Base-by-base conservation (phyloP, 441 rosid species). In the Arabidopsis hybrid region DNA sequence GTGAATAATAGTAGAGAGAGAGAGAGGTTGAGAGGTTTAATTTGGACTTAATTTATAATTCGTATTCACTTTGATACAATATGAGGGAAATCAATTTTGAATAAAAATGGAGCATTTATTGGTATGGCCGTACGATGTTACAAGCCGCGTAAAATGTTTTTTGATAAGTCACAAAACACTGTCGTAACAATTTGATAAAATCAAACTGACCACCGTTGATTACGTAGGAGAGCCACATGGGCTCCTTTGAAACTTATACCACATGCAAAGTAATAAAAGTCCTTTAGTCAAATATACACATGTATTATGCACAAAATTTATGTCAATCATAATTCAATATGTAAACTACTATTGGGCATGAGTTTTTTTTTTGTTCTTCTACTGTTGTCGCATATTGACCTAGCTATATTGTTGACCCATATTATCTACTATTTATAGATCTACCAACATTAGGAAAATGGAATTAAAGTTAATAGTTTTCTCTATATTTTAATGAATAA, bases 381-480 rank as follows among this genome's bases (percentile, higher is more conserved):
- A 14, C 3, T 69, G 55, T 32, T 57, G 11, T 32, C 12, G 35
- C 29, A 4, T 18, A 18, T 21, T 21, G 26, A 21, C 26, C 26
- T 21, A 21, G 26, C 26, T 21, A 21, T 21, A 21, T 21, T 21
- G 26, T 69, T 21, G 29, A 29, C 67, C 42, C 7, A 71, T 71
- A 51, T 55, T 55, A 72, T 64, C 76, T 55, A 55, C 63, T 45
- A 55, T 72, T 18, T 63, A 12, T 46, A 43, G 57, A 53, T 63
- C 56, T 72, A 72, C 76, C 76, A 62, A 35, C 53, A 40, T 3
- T 51, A 71, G 35, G 42, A 60, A 35, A 71, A 0, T 42, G 36
- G 16, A 52, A 38, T 39, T 32, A 17, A 72, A 9, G 26, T 29
- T 7, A 18, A 7, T 16, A 1, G 0, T 29, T 31, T 17, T 8